Percentiles rank a stretch among this genome's conserved stretches.
Conservation (phyloP, 139 green algal genomes). For the Closterium sp. region DNA sequence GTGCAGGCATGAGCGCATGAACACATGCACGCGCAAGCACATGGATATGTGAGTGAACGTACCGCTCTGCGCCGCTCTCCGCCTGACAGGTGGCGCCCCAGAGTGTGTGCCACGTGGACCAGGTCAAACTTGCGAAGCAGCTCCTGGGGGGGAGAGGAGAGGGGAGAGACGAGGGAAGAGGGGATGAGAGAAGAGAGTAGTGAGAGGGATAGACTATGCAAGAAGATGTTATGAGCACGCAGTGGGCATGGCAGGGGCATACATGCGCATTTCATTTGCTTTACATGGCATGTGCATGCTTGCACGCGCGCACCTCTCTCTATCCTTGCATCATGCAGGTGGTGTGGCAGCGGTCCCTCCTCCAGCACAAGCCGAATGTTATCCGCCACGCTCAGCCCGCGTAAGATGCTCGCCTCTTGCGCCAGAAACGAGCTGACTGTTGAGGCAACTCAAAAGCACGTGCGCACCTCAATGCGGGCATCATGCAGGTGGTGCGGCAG, state of each 20-base stretch:
- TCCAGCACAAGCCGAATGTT: slow-evolving; percentile 49
- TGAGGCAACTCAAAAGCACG: not conserved
- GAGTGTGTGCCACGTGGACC: slow-evolving; percentile 29
- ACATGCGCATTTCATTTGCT: too few relatives aligned
- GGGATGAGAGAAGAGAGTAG: too few relatives aligned
- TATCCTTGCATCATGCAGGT: not conserved
- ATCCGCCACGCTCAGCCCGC: slow-evolving; percentile 35
- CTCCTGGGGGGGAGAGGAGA: slow-evolving; percentile 13
- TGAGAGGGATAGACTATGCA: too few relatives aligned
- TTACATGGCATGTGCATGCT: too few relatives aligned
- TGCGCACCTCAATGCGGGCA: not conserved
- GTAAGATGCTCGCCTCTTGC: slow-evolving; percentile 48
- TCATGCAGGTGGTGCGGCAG: slow-evolving; percentile 6
- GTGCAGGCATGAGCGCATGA: not conserved
- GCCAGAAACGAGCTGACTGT: not conserved
- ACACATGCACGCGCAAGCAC: not conserved
- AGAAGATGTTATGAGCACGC: too few relatives aligned
- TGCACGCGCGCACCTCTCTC: not conserved
- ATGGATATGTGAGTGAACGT: not conserved
- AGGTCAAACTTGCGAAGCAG: slow-evolving; percentile 47
- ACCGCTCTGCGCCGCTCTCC: slow-evolving; percentile 44
- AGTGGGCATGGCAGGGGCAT: slow-evolving; percentile 1
- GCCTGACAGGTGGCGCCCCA: slow-evolving; percentile 33
- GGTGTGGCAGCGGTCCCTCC: slow-evolving; percentile 21
- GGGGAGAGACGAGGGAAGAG: not conserved